These are phyloP conservation scores for Cichorium intybus DNA, from an alignment of 140 eudicot genomes.

Conservation along the genomic window DNA sequence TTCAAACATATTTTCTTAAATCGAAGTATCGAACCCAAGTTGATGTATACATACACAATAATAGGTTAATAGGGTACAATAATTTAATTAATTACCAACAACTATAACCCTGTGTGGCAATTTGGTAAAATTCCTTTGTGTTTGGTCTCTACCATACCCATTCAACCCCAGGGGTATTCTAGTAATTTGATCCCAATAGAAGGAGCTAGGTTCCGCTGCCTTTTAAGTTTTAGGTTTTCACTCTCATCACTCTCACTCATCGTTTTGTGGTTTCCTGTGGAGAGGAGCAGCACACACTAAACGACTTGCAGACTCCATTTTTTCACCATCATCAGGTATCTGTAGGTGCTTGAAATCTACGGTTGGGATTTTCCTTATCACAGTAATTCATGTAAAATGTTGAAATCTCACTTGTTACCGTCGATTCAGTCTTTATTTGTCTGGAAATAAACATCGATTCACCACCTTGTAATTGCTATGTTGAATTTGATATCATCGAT, in stretches of 20 bases:
- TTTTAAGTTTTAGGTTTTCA: conserved; percentile 31
- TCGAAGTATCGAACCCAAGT: too few species aligned
- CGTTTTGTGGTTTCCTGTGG: conserved; percentile 25
- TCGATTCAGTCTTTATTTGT: neutral
- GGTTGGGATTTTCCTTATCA: conserved; percentile 4
- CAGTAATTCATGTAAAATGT: conserved; percentile 2
- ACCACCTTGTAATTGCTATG: neutral
- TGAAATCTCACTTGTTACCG: conserved; percentile 16
- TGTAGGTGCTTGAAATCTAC: neutral
- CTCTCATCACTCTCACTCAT: conserved; percentile 14
- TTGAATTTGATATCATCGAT: neutral
- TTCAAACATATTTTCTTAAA: too few species aligned
- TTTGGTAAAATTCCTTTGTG: neutral
- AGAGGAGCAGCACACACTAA: conserved; percentile 9
- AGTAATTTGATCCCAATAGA: conserved; percentile 22
- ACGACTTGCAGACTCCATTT: conserved; percentile 7
- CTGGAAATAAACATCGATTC: neutral
- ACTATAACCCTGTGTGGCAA: neutral
- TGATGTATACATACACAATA: neutral
- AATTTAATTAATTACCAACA: neutral
- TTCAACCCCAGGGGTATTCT: conserved; percentile 13
- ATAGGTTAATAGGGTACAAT: neutral
- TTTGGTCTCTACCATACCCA: neutral
- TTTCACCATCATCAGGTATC: conserved; percentile 24
- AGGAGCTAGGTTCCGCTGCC: conserved; percentile 42